phyloP scores from a whole-genome alignment of 768 basidiomycete species.

The Lactarius sp. region DNA sequence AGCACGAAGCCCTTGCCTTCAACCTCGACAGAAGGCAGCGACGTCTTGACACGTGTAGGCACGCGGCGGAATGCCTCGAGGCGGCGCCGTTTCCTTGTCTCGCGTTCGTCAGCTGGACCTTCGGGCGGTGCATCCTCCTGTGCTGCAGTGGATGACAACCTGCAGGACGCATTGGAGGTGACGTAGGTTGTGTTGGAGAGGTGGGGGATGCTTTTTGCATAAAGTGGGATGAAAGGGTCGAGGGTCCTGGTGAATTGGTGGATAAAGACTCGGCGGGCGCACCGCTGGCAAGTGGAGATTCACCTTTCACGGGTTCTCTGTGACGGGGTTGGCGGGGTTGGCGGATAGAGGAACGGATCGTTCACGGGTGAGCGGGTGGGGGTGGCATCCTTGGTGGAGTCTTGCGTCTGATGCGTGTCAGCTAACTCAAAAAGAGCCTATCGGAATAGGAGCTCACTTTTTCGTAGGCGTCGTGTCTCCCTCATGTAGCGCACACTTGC shows the following conservation, averaged over 20 bases:
- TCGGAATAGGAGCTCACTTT: conserved; percentile 7
- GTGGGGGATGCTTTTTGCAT: conserved; percentile 26
- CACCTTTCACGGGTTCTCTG: conserved; percentile 4
- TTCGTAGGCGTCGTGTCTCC: conserved; percentile 19
- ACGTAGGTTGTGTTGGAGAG: conserved; percentile 16
- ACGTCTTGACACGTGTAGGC: conserved; percentile 30
- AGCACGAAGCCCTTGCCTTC: too few species aligned
- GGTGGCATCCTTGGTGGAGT: conserved; percentile 10
- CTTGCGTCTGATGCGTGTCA: conserved; percentile 15
- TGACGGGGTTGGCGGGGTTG: not conserved
- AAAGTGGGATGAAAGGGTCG: conserved; percentile 34
- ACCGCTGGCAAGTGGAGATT: conserved; percentile 17
- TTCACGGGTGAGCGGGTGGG: conserved; percentile 7
- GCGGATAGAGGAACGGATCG: not conserved
- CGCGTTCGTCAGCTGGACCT: conserved; percentile 42
- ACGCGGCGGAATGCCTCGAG: conserved; percentile 61
- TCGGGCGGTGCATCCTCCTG: conserved; percentile 29
- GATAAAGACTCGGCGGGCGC: conserved; percentile 19
- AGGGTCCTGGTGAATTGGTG: conserved; percentile 27
- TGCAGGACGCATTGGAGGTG: conserved; percentile 27
- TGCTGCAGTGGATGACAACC: conserved; percentile 32
- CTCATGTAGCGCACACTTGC: conserved; percentile 17
- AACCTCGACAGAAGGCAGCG: conserved; percentile 57
- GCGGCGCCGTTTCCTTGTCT: conserved; percentile 61
- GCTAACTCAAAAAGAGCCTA: not conserved